Evolutionary conservation across 1,284 basidiomycete genomes (phyloP).

Genomic region (Taiwanofungus camphoratus): DNA sequence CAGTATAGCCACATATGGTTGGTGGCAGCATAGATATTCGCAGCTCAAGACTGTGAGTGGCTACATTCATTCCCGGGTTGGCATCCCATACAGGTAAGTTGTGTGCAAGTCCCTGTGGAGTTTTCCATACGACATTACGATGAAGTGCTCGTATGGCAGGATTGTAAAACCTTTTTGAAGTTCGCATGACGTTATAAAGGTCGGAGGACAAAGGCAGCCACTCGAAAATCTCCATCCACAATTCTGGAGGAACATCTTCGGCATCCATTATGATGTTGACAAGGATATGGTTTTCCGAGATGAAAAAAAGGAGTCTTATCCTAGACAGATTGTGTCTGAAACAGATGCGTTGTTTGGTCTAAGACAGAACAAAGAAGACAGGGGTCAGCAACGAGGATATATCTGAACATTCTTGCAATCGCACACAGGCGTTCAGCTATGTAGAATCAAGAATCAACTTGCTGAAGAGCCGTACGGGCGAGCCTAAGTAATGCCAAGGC

Average conservation of each 20-base stretch:
- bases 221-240: slow-evolving; percentile 29
- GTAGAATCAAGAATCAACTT: no score
- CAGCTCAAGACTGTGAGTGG: slow-evolving; percentile 20
- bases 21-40: slow-evolving; percentile 19
- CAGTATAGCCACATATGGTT: slow-evolving; percentile 9
- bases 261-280: slow-evolving; percentile 10
- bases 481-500: no score
- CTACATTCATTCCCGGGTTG: slow-evolving; percentile 15
- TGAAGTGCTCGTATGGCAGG: slow-evolving; percentile 31
- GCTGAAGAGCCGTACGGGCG: no score
- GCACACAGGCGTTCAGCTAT: no score
- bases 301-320: no score
- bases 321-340: no score
- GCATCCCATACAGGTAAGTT: slow-evolving; percentile 21
- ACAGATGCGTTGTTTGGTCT: no score
- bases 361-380: no score
- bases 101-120: slow-evolving; percentile 18
- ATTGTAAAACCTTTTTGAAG: slow-evolving; percentile 28
- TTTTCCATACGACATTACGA: slow-evolving; percentile 31
- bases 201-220: slow-evolving; percentile 26
- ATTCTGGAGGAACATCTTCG: slow-evolving; percentile 23
- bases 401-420: no score
- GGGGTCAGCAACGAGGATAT: no score
- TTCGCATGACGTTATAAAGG: slow-evolving; percentile 27
- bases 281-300: no score